A percentile compares a stretch with the other conserved stretches of the same genome.
Evolutionary conservation across 108 stramenopile species (phyloP).

Genomic region (Skeletonema menzelii): DNA sequence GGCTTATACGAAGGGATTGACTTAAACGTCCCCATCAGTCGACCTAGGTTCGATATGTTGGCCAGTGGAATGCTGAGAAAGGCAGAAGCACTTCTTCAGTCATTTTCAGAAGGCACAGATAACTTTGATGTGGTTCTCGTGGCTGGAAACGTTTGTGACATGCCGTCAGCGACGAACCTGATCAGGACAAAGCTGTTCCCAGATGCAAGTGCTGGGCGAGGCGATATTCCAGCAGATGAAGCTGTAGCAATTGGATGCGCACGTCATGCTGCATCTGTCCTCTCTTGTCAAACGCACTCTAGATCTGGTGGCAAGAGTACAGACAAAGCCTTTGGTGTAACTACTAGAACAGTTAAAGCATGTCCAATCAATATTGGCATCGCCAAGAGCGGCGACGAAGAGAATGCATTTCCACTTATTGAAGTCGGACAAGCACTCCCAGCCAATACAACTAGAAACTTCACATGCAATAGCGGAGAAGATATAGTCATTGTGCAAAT

Average conservation of each 20-base stretch:
- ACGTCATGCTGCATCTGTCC: slow-evolving; percentile 59
- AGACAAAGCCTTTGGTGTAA: slow-evolving; percentile 18
- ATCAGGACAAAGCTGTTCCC: slow-evolving; percentile 59
- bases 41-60: slow-evolving; percentile 75
- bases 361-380: slow-evolving; percentile 48
- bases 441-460: slow-evolving; percentile 28
- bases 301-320: slow-evolving; percentile 20
- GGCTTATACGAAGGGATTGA: slow-evolving; percentile 84
- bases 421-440: slow-evolving; percentile 45
- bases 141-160: slow-evolving; percentile 59
- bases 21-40: slow-evolving; percentile 65
- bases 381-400: slow-evolving; percentile 31
- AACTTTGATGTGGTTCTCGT: slow-evolving; percentile 62
- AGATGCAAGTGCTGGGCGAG: slow-evolving; percentile 40
- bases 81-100: slow-evolving; percentile 46
- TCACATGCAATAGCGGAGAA: slow-evolving; percentile 21
- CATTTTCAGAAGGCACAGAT: slow-evolving; percentile 22
- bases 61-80: slow-evolving; percentile 50
- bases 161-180: slow-evolving; percentile 49
- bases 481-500: slow-evolving; percentile 45
- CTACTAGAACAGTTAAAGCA: slow-evolving; percentile 28
- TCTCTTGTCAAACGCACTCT: slow-evolving; percentile 47
- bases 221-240: slow-evolving; percentile 67
- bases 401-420: slow-evolving; percentile 34
- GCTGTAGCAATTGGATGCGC: slow-evolving; percentile 79